Evolutionary conservation across 164 flowering plant species (phyloP).

Genomic region (Platanus orientalis): DNA sequence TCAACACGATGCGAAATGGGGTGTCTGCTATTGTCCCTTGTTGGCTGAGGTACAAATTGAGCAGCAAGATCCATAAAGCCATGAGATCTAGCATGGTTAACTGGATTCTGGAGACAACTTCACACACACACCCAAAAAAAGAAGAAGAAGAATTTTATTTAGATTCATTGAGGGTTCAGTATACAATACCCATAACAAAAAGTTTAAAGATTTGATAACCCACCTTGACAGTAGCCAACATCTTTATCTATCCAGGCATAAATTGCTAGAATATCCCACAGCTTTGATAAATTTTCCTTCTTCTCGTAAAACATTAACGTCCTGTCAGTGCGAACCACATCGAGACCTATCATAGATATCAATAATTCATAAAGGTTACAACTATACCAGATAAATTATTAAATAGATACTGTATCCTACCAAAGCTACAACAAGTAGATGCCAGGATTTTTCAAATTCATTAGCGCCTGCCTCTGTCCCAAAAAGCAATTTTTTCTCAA

Average conservation of each 20-base stretch:
- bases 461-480: too few species aligned
- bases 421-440: too few species aligned
- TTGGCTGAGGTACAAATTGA: not conserved
- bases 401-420: too few species aligned
- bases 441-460: not conserved
- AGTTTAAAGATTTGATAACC: conserved; percentile 5
- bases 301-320: conserved; percentile 87
- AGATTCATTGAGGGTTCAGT: not conserved
- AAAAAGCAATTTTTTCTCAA: too few species aligned
- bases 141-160: not conserved
- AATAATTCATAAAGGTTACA: conserved; percentile 8
- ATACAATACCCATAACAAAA: not conserved
- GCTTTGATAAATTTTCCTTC: conserved; percentile 83
- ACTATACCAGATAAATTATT: too few species aligned
- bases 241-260: conserved; percentile 97
- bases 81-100: not conserved
- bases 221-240: conserved; percentile 97
- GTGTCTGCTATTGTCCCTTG: not conserved
- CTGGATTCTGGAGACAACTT: conserved; percentile 1
- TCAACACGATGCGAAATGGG: too few species aligned
- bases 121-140: not conserved
- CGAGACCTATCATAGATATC: conserved; percentile 63
- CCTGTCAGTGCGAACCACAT: conserved; percentile 95
- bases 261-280: conserved; percentile 96
- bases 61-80: not conserved